These are phyloP conservation scores for Pyrenopolyporus hunteri DNA, from an alignment of 495 filamentous ascomycete genomes.

Conservation along the genomic window DNA sequence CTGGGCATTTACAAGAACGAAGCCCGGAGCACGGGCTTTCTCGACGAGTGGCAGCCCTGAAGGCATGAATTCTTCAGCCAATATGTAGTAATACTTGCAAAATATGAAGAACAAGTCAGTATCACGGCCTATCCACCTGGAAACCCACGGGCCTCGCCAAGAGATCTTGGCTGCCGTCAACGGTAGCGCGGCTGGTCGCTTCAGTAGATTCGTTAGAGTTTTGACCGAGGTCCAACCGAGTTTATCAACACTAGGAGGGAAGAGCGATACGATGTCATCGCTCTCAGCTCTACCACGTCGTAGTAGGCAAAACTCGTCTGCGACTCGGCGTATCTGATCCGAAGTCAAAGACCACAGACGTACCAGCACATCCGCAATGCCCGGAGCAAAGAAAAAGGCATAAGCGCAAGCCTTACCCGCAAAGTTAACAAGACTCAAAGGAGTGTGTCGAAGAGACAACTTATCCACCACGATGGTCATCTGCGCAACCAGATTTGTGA, in stretches of 20 bases:
- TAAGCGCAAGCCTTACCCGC: constrained; percentile 94
- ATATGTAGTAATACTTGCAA: constrained; percentile 85
- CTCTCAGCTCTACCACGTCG: constrained; percentile 52
- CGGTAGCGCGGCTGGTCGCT: constrained; percentile 69
- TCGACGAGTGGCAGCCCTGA: constrained; percentile 62
- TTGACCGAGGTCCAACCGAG: constrained; percentile 75
- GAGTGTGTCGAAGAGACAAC: constrained; percentile 87
- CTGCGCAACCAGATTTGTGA: constrained; percentile 83
- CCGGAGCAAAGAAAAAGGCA: constrained; percentile 94
- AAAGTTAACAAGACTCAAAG: constrained; percentile 89
- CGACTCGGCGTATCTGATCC: constrained; percentile 69
- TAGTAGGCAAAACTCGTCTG: constrained; percentile 66
- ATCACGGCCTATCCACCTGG: constrained; percentile 87
- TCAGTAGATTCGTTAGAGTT: constrained; percentile 67
- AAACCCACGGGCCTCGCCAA: constrained; percentile 87
- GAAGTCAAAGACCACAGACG: constrained; percentile 78
- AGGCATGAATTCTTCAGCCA: constrained; percentile 82
- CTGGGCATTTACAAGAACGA: constrained; percentile 85
- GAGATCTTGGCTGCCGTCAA: constrained; percentile 72
- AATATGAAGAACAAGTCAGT: constrained; percentile 95
- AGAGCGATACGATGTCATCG: constrained; percentile 69
- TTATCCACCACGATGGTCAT: constrained; percentile 90
- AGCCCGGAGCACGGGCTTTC: constrained; percentile 76
- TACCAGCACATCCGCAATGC: constrained; percentile 84
- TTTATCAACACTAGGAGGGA: constrained; percentile 72